Evolutionary conservation across 176 grass and related monocot species (phyloP), one percentile per base, ranked within the genome.

Genomic region (Secale cereale): DNA sequence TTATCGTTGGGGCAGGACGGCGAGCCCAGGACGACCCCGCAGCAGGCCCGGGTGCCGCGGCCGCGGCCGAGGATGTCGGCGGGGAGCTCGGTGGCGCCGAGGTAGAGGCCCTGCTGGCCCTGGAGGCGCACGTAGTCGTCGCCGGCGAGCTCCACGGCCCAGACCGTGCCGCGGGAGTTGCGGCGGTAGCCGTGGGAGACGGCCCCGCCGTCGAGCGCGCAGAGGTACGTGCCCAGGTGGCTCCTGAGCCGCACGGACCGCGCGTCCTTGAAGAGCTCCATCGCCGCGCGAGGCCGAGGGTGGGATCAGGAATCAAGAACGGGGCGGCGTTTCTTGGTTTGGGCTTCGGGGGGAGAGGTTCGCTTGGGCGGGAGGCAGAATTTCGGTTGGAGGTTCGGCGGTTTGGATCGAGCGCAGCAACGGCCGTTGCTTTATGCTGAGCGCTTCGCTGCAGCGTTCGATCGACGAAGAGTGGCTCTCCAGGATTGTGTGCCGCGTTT

Each of bases 161-260:
- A 90, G 27, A 86, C 80, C 14, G 88, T 86, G 79, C 74, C 84
- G 33, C 79, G 65, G 79, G 59, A 71, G 79, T 86, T 79, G 84
- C 83, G 84, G 84, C 88, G 84, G 84, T 86, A 74, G 27, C 88
- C 74, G 74, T 90, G 88, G 74, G 88, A 83, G 41, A 90, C 79
- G 65, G 45, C 45, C 66, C 67, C 81, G 75, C 65, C 84, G 54
- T 46, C 81, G 81, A 74, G 36, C 35, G 75, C 76, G 89, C 80
- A 87, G 75, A 87, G 89, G 85, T 90, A 90, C 59, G 89, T 83
- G 80, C 88, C 88, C 59, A 90, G 75, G 80, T 90, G 80, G 75
- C 89, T 90, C 75, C 41, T 80, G 59, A 90, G 80, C 46, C 89
- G 75, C 59, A 90, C 75, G 45, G 26, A 69, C 0, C 67, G 59